Base-by-base conservation (phyloP, 768 basidiomycete species). In the Boletus fagicola region DNA sequence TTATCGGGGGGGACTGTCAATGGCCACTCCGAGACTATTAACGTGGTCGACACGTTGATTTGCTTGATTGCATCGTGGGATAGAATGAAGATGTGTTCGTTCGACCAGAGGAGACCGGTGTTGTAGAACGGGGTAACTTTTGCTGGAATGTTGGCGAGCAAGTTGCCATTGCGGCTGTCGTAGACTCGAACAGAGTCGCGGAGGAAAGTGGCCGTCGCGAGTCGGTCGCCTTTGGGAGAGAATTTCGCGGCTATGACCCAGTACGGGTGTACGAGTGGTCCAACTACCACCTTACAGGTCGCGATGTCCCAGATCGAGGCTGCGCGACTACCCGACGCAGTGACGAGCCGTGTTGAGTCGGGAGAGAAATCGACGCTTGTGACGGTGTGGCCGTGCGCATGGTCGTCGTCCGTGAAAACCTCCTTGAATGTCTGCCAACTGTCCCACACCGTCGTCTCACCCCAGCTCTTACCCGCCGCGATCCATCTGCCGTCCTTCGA, bases 181-280 rank as follows among this genome's bases (percentile, higher is more conserved):
- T 59, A 58, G 52, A 62, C n/a, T 39, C 45, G 49, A 40, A 62
- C 45, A 11, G 26, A 31, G 24, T 53, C 56, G 7, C 33, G 61
- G 22, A 33, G 31, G 26, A 35, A 51, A 9, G 55, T 62, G 22
- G 56, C 51, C 12, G 61, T 62, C 15, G 56, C 61, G 31, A 63
- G 39, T 31, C 22, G 38, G 7, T 45, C 42, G 22, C 61, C 61
- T 16, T 26, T 8, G 22, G 61, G 61, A 22, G 61, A 63, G 22
- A 54, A 62, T 35, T 59, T 62, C 8, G 57, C 61, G 2, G 56
- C 56, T n/a, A 54, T 8, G 20, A 63, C 61, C 51, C 61, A 53
- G 1, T 63, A 46, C 16, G 6, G n/a, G 20, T 53, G 61, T 20
- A 53, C 33, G 24, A 53, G 50, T 4, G 50, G 51, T 13, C 28